Conservation (phyloP, 2,329 filamentous ascomycete species). For the Beauveria asiatica region DNA sequence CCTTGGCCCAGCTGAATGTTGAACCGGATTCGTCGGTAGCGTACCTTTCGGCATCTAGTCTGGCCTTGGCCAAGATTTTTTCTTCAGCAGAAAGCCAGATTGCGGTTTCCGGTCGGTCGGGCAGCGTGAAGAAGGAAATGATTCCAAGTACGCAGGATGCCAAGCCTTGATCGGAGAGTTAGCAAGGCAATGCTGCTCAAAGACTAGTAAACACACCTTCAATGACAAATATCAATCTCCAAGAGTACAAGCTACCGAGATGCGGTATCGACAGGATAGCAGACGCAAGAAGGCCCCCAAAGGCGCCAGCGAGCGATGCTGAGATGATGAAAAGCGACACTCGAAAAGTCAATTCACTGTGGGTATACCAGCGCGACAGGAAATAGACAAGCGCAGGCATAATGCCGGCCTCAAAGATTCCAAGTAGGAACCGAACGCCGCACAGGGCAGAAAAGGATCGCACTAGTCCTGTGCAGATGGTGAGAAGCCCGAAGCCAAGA, state of each 20-base stretch:
- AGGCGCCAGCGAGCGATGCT: conserved; percentile 57
- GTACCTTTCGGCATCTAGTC: conserved; percentile 49
- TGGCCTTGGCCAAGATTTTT: conserved; percentile 52
- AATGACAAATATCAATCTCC: conserved; percentile 67
- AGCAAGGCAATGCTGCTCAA: background rate
- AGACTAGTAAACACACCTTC: conserved; percentile 34
- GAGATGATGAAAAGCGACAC: conserved; percentile 57
- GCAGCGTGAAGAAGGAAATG: conserved; percentile 52
- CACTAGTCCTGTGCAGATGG: conserved; percentile 54
- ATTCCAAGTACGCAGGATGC: conserved; percentile 44
- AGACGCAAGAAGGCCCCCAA: conserved; percentile 55
- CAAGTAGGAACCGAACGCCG: conserved; percentile 52
- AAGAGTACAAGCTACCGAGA: conserved; percentile 47
- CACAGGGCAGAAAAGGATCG: conserved; percentile 35
- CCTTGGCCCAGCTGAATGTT: conserved; percentile 50
- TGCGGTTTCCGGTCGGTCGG: conserved; percentile 57
- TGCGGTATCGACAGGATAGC: conserved; percentile 51
- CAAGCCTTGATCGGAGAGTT: conserved; percentile 31
- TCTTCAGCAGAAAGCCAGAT: conserved; percentile 56
- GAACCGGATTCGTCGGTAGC: conserved; percentile 49
- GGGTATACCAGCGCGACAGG: conserved; percentile 53
- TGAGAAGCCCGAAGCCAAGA: conserved; percentile 49
- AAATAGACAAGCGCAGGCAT: conserved; percentile 60
- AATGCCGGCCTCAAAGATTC: conserved; percentile 57
- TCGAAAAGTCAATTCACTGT: conserved; percentile 54